These are phyloP conservation scores for Talaromyces pinophilus DNA, from an alignment of 2,329 filamentous ascomycete genomes.

Conservation along the genomic window DNA sequence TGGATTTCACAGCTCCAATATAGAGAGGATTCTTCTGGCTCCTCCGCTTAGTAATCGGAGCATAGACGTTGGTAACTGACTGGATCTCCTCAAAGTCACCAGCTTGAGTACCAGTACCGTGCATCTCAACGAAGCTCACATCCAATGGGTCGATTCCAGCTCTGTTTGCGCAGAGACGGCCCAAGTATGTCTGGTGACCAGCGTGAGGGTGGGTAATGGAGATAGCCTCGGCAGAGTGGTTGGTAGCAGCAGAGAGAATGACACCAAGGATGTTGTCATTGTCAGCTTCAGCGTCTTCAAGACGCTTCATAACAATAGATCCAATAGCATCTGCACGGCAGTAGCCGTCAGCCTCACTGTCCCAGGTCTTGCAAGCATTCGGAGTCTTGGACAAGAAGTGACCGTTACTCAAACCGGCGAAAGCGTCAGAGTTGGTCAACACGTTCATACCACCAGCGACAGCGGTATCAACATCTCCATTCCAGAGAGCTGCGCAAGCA, in stretches of 20 bases:
- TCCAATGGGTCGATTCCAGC: slow-evolving; percentile 74
- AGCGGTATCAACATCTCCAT: slow-evolving; percentile 76
- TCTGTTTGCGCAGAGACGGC: slow-evolving; percentile 66
- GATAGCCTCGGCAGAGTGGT: slow-evolving; percentile 49
- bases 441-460: slow-evolving; percentile 73
- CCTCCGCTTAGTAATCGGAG: slow-evolving; percentile 54
- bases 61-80: slow-evolving; percentile 68
- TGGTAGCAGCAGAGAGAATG: slow-evolving; percentile 73
- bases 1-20: slow-evolving; percentile 65
- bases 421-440: slow-evolving; percentile 78
- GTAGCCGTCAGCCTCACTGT: slow-evolving; percentile 78
- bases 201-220: slow-evolving; percentile 84
- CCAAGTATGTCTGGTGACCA: slow-evolving; percentile 71
- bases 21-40: slow-evolving; percentile 54
- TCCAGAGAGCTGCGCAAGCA: slow-evolving; percentile 72
- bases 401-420: slow-evolving; percentile 71
- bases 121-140: slow-evolving; percentile 84
- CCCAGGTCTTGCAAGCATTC: slow-evolving; percentile 77
- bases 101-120: slow-evolving; percentile 84
- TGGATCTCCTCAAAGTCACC: slow-evolving; percentile 82
- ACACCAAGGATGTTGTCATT: slow-evolving; percentile 71
- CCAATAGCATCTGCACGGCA: slow-evolving; percentile 77
- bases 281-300: slow-evolving; percentile 75
- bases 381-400: slow-evolving; percentile 73
- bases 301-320: slow-evolving; percentile 73